Percentiles rank a stretch among this genome's conserved stretches.
These are phyloP conservation scores for Penicillium sp. DNA, from an alignment of 2,329 filamentous ascomycete genomes.

Conservation along the genomic window DNA sequence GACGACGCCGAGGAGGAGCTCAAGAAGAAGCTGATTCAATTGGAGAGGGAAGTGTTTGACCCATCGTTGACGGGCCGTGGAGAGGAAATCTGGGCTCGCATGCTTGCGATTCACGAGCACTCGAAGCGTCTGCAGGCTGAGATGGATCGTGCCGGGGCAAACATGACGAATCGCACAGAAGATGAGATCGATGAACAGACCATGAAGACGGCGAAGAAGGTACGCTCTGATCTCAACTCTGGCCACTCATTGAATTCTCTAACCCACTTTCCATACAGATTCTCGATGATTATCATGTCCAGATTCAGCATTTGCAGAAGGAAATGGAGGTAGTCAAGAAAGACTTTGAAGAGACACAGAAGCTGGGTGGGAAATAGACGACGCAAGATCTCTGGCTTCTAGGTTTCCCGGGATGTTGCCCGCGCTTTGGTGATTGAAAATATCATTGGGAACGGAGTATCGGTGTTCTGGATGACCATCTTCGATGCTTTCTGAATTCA, in stretches of 20 bases:
- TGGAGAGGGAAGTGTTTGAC: constrained; percentile 56
- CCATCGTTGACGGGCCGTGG: constrained; percentile 54
- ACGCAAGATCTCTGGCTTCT: background rate
- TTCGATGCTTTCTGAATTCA: too few species aligned
- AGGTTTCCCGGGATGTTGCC: constrained; percentile 3
- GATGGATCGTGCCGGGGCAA: constrained; percentile 50
- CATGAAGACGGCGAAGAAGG: constrained; percentile 56
- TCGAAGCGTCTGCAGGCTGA: constrained; percentile 55
- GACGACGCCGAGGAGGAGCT: constrained; percentile 58
- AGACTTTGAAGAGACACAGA: constrained; percentile 54
- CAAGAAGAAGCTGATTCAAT: constrained; percentile 53
- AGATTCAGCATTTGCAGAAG: constrained; percentile 54
- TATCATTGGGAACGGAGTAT: constrained; percentile 2
- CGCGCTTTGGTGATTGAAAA: background rate
- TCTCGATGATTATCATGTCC: constrained; percentile 46
- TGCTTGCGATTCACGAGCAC: constrained; percentile 57
- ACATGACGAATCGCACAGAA: constrained; percentile 35
- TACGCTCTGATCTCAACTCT: constrained; percentile 25
- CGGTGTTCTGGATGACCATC: too few species aligned
- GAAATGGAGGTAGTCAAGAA: constrained; percentile 54
- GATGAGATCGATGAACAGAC: constrained; percentile 52
- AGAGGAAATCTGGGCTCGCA: constrained; percentile 62
- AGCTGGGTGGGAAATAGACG: constrained; percentile 22
- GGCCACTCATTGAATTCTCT: constrained; percentile 17
- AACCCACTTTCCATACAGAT: constrained; percentile 36